Conservation (phyloP, 192 early-diverging fungal genomes). For the Rhizoclosmatium sp. region DNA sequence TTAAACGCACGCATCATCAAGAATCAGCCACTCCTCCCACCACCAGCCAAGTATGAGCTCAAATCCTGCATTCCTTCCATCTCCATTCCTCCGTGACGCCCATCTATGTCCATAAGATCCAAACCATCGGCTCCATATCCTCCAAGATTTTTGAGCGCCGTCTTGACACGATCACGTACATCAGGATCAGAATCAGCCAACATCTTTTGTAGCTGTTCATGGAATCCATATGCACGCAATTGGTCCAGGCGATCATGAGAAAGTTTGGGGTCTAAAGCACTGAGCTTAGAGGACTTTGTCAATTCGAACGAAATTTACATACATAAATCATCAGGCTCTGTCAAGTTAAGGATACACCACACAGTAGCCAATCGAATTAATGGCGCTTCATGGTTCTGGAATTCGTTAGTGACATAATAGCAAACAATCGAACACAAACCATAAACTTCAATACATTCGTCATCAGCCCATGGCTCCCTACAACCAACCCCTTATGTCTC, state of each 20-base stretch:
- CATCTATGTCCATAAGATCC: constrained; percentile 9
- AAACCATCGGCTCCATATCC: constrained; percentile 11
- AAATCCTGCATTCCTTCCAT: constrained; percentile 34
- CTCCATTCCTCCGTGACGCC: background rate
- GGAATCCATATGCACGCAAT: constrained; percentile 65
- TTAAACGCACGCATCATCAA: too few species aligned
- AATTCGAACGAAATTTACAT: constrained; percentile 36
- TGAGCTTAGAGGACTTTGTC: too few species aligned
- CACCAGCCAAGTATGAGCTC: constrained; percentile 3
- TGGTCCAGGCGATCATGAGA: constrained; percentile 55
- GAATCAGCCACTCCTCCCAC: background rate
- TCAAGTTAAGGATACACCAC: constrained; percentile 81
- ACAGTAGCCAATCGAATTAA: constrained; percentile 68
- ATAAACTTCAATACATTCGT: constrained; percentile 41
- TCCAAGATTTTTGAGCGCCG: constrained; percentile 67
- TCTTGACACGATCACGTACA: constrained; percentile 76
- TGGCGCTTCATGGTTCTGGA: constrained; percentile 61
- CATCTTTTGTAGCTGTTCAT: constrained; percentile 56
- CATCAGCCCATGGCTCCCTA: constrained; percentile 51
- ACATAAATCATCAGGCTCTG: constrained; percentile 67
- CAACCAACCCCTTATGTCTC: constrained; percentile 67
- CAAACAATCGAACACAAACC: constrained; percentile 37
- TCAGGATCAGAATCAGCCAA: constrained; percentile 70
- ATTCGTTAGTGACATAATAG: background rate
- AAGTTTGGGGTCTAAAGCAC: constrained; percentile 10